Conservation (phyloP, 78 protist genomes). For the Dictyostelium purpureum region DNA sequence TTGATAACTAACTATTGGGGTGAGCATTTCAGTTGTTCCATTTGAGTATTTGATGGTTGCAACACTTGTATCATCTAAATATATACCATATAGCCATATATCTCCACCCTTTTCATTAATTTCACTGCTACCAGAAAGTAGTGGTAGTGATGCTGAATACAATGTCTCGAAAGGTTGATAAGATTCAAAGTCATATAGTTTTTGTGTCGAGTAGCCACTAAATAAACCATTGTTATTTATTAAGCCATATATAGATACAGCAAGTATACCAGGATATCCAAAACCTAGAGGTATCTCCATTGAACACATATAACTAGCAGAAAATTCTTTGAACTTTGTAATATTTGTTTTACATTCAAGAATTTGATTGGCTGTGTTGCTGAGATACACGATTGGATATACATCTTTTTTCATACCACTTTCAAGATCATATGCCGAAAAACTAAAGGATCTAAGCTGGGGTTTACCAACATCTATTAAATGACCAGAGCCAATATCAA, state of each 20-base stretch:
- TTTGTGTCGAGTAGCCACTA: neutral
- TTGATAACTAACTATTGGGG: neutral
- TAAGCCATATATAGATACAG: neutral
- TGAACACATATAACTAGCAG: neutral
- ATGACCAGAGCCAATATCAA: too few relatives aligned
- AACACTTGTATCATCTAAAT: neutral
- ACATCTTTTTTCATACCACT: too few relatives aligned
- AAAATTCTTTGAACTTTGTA: too few relatives aligned
- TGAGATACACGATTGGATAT: too few relatives aligned
- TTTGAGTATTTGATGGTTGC: too few relatives aligned
- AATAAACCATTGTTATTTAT: neutral
- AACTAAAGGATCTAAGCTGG: too few relatives aligned
- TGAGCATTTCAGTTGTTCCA: neutral
- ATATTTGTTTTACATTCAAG: too few relatives aligned
- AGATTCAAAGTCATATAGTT: too few relatives aligned
- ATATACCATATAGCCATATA: neutral
- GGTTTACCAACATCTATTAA: too few relatives aligned
- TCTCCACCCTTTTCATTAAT: neutral
- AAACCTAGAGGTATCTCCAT: neutral
- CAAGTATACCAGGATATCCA: neutral
- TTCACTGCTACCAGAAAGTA: neutral
- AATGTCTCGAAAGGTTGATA: neutral
- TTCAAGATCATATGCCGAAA: too few relatives aligned
- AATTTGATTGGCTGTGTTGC: too few relatives aligned
- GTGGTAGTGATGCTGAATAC: neutral